phyloP scores from a whole-genome alignment of 1,139 yeast species.

The Meyerozyma athensensis region DNA sequence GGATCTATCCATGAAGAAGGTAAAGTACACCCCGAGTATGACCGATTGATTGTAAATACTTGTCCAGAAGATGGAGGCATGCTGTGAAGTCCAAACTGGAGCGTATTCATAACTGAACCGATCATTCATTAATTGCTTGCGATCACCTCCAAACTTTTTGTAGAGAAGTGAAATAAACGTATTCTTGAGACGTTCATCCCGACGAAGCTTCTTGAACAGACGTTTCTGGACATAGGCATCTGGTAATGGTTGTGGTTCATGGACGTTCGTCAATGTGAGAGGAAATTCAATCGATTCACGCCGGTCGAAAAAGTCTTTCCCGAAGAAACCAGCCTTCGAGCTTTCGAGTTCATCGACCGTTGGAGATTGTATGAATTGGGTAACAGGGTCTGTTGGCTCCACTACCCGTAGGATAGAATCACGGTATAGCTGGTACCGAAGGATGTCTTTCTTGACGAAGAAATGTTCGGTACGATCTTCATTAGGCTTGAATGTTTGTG shows the following conservation, averaged over 20 bases:
- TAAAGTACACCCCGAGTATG: conserved; percentile 24
- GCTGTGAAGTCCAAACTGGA: conserved; percentile 26
- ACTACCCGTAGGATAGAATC: neutral
- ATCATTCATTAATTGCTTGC: conserved; percentile 15
- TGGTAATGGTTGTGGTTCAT: neutral
- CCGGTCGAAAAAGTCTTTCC: neutral
- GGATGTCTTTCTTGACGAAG: neutral
- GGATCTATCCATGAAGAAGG: conserved; percentile 36
- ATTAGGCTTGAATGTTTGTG: neutral
- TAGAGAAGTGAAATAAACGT: neutral
- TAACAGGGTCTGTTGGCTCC: neutral
- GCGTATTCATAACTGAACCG: conserved; percentile 15
- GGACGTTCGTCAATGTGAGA: neutral
- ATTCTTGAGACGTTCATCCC: neutral
- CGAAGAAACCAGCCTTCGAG: neutral
- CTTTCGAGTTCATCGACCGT: neutral
- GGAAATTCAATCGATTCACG: neutral
- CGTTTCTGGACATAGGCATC: neutral
- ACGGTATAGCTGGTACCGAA: conserved; percentile 1
- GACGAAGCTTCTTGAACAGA: neutral
- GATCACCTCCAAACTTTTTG: conserved; percentile 6
- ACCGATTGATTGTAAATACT: conserved; percentile 24
- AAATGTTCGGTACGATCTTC: neutral
- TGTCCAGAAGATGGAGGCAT: conserved; percentile 25
- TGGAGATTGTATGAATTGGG: neutral